These are phyloP conservation scores for Styphnolobium japonicum DNA, from an alignment of 306 rosid species.

Conservation along the genomic window DNA sequence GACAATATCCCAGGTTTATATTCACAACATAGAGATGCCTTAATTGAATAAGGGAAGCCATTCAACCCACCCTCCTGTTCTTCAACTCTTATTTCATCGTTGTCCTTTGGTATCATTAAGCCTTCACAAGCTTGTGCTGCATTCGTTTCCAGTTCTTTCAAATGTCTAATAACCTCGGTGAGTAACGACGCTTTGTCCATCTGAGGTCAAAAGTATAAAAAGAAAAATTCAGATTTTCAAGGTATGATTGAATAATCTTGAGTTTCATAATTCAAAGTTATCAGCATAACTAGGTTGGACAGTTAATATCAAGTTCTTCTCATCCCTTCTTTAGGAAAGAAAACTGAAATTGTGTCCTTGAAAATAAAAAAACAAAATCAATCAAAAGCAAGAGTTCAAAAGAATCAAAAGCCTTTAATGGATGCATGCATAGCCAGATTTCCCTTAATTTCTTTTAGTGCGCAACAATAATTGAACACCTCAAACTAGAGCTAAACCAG, in stretches of 20 bases:
- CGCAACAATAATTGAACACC: not conserved
- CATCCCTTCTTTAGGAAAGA: not conserved
- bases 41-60: constrained; percentile 55
- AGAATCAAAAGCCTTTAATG: too few species aligned
- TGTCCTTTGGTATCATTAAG: constrained; percentile 52
- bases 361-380: not conserved
- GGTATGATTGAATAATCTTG: not conserved
- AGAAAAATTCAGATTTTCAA: constrained; percentile 7
- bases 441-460: not conserved
- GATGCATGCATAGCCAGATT: not conserved
- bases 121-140: constrained; percentile 57
- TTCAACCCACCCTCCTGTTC: constrained; percentile 45
- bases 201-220: constrained; percentile 27
- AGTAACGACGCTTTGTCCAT: constrained; percentile 64
- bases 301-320: not conserved
- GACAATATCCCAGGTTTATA: constrained; percentile 50
- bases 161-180: constrained; percentile 34
- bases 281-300: not conserved
- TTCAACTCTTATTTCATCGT: constrained; percentile 68
- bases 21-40: constrained; percentile 63
- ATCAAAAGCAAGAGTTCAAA: not conserved
- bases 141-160: constrained; percentile 47
- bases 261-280: constrained; percentile 8
- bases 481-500: not conserved
- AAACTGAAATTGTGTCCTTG: not conserved